phyloP scores from a whole-genome alignment of 2,329 filamentous ascomycete species.

The Hypoxylon sp. region DNA sequence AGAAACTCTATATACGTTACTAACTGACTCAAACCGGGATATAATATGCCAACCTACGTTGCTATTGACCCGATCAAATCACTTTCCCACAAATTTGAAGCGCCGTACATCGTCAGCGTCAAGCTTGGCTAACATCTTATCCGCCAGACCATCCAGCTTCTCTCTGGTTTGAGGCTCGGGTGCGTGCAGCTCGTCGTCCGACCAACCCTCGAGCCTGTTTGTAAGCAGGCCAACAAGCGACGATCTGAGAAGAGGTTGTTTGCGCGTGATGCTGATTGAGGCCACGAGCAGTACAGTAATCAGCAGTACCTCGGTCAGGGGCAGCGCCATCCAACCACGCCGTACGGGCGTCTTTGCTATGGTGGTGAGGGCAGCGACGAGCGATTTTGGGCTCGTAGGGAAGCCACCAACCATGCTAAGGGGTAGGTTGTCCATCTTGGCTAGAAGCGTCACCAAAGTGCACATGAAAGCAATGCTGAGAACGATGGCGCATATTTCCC shows the following conservation, averaged over 20 bases:
- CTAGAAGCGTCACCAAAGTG: conserved; percentile 29
- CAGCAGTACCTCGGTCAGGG: conserved; percentile 30
- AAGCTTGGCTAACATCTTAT: conserved; percentile 27
- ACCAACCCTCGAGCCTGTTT: conserved; percentile 31
- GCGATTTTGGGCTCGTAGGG: conserved; percentile 48
- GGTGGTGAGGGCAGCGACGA: conserved; percentile 41
- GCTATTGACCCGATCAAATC: neutral
- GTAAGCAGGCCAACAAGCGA: conserved; percentile 31
- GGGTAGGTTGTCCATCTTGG: conserved; percentile 24
- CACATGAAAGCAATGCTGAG: conserved; percentile 36
- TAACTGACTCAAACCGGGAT: neutral
- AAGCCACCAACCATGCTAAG: conserved; percentile 37
- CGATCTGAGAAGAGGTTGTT: conserved; percentile 36
- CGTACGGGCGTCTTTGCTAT: conserved; percentile 35
- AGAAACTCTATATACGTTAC: neutral
- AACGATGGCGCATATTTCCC: conserved; percentile 39
- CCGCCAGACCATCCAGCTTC: conserved; percentile 28
- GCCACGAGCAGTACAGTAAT: conserved; percentile 27
- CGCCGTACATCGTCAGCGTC: conserved; percentile 21
- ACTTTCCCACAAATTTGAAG: conserved; percentile 28
- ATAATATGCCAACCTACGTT: neutral
- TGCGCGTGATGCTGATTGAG: conserved; percentile 26
- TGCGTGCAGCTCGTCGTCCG: conserved; percentile 30
- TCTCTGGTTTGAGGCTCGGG: conserved; percentile 21
- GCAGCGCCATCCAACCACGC: conserved; percentile 36